Evolutionary conservation across 1,284 basidiomycete genomes (phyloP), one percentile per base, ranked within the genome.

Genomic region (Leccinum subrobustum): DNA sequence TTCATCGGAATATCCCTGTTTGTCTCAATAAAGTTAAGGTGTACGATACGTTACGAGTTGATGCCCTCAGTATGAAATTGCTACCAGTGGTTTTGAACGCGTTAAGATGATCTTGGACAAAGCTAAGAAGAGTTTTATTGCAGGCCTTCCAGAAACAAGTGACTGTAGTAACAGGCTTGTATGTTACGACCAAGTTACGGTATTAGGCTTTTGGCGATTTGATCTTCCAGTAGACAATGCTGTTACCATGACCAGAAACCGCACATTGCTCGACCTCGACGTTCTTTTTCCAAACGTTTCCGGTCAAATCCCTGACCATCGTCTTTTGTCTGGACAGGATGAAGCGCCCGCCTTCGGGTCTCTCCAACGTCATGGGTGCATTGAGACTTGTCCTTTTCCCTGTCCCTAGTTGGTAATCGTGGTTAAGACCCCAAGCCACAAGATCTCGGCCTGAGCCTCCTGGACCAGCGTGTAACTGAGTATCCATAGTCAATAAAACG

Each of bases 361-460:
- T 75, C 60, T 80, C 76, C 61, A 89, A 73, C 23, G 77, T 76
- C 16, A 83, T 81, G 0, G 96, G 95, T 14, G 86, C 78, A 0
- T 91, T 83, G 7, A 89, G 70, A 70, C 90, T 93, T 4, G 87
- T 82, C 59, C 89, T 84, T 73, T 89, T 93, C 47, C 93, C 93
- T 63, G 88, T 95, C 4, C 95, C 96, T 6, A 96, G 82, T 74
- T 96, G 91, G 67, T 85, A 91, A 52, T 89, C 84, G 51, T 84
- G 81, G 66, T 91, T 91, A 60, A 81, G 81, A 9, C 90, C 88
- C 87, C 88, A 91, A 3, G 79, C 80, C 54, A 88, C 71, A 54
- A 91, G 74, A 71, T 92, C 89, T 57, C 81, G 81, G 25, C 86
- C 84, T 2, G 79, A 79, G 27, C 75, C 77, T 31, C 76, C 76